phyloP scores from a whole-genome alignment of 176 grass and related monocot species.

The Themeda triandra region DNA sequence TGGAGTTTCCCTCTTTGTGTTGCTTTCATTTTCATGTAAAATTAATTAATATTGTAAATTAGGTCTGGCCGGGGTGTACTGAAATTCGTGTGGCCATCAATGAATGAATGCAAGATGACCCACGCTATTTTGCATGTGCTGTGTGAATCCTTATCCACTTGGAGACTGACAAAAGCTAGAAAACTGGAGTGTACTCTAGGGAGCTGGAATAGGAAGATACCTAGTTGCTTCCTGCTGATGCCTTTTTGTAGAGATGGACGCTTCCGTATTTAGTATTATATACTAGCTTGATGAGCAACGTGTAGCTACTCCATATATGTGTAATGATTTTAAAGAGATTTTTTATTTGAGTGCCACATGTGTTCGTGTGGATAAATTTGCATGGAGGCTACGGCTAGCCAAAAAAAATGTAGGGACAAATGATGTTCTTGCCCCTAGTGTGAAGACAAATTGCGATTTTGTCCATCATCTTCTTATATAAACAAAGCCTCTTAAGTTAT shows the following conservation, averaged over 20 bases:
- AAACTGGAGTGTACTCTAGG: neutral
- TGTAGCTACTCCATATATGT: neutral
- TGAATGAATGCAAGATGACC: neutral
- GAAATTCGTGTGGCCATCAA: neutral
- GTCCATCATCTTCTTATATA: no score
- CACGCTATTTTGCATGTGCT: neutral
- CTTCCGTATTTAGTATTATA: no score
- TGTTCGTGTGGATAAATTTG: no score
- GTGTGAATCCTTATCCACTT: neutral
- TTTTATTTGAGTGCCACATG: neutral
- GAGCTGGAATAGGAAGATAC: neutral
- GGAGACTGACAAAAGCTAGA: neutral
- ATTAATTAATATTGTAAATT: neutral
- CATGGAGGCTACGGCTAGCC: no score
- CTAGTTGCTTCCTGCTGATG: no score
- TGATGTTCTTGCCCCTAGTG: no score
- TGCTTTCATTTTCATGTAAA: neutral
- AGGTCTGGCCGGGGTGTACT: neutral
- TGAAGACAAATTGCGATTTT: no score
- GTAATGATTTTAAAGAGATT: no score
- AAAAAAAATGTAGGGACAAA: no score
- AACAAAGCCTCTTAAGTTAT: no score
- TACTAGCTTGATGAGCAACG: neutral
- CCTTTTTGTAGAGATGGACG: no score
- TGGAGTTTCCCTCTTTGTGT: neutral